A percentile compares a stretch with the other conserved stretches of the same genome.
These are phyloP conservation scores for Xylaria digitata DNA, from an alignment of 2,329 filamentous ascomycete species.

Conservation along the genomic window DNA sequence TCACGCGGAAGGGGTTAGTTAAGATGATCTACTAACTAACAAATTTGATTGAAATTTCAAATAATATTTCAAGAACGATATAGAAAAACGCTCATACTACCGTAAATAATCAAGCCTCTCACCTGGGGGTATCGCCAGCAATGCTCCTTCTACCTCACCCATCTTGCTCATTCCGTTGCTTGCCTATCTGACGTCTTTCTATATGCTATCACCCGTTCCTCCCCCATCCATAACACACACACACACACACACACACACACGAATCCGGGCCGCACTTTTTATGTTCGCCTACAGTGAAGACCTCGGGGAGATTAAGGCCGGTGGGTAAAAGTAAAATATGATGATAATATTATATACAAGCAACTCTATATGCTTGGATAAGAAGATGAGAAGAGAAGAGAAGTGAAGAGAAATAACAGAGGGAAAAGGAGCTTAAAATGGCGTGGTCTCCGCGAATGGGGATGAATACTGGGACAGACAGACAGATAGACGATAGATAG, in stretches of 20 bases:
- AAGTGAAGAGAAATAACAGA: background rate
- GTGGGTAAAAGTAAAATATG: no score
- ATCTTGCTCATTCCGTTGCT: background rate
- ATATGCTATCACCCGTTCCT: background rate
- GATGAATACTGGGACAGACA: no score
- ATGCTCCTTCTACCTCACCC: constrained; percentile 1
- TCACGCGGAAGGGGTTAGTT: no score
- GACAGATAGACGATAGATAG: background rate
- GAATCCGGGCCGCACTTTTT: no score
- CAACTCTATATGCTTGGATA: background rate
- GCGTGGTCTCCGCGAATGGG: background rate
- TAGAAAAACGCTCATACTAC: constrained; percentile 7
- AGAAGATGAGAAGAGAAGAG: constrained; percentile 9
- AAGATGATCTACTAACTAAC: no score
- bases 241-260: background rate
- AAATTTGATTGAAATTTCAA: constrained; percentile 3
- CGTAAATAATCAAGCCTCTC: background rate
- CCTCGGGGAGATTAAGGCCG: background rate
- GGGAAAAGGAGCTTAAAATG: background rate
- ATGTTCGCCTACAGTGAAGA: no score
- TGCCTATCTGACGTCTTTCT: background rate
- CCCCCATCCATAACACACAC: background rate
- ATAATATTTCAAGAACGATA: constrained; percentile 13
- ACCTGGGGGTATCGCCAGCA: constrained; percentile 24
- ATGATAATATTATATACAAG: constrained; percentile 27